Conservation (phyloP, 495 filamentous ascomycete species). For the Penicillium chermesinum region DNA sequence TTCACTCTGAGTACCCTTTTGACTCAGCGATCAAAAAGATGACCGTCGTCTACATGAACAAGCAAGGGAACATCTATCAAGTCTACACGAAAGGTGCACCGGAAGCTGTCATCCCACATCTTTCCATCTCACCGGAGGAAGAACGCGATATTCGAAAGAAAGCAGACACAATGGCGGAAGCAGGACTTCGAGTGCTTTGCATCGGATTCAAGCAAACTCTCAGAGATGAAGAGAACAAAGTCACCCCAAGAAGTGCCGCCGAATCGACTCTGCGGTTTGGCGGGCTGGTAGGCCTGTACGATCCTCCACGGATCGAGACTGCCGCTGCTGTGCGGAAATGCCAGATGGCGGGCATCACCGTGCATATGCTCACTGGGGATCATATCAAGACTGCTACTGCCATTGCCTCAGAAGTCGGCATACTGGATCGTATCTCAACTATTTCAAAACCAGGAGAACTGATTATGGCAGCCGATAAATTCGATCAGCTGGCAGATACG, state of each 20-base stretch:
- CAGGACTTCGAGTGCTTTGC: conserved; percentile 79
- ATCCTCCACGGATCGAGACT: conserved; percentile 65
- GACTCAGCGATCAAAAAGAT: conserved; percentile 80
- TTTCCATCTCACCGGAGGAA: conserved; percentile 48
- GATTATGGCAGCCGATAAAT: conserved; percentile 60
- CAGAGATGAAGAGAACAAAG: conserved; percentile 18
- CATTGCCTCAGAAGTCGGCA: conserved; percentile 61
- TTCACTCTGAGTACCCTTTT: conserved; percentile 73
- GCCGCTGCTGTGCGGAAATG: conserved; percentile 47
- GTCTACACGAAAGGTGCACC: conserved; percentile 67
- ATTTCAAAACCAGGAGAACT: conserved; percentile 45
- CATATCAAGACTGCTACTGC: conserved; percentile 57
- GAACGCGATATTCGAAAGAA: conserved; percentile 52
- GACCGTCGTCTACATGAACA: conserved; percentile 62
- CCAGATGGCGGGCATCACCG: conserved; percentile 58
- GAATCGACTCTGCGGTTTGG: conserved; percentile 53
- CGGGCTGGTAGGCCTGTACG: conserved; percentile 60
- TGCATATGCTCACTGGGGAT: conserved; percentile 69
- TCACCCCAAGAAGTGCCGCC: conserved; percentile 35
- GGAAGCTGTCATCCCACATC: conserved; percentile 52
- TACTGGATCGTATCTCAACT: conserved; percentile 45
- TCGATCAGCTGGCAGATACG: conserved; percentile 55
- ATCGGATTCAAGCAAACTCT: conserved; percentile 50
- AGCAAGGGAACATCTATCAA: conserved; percentile 33
- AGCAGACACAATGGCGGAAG: conserved; percentile 60